Conservation (phyloP, 2,329 filamentous ascomycete species). For the Epichloe elymi region DNA sequence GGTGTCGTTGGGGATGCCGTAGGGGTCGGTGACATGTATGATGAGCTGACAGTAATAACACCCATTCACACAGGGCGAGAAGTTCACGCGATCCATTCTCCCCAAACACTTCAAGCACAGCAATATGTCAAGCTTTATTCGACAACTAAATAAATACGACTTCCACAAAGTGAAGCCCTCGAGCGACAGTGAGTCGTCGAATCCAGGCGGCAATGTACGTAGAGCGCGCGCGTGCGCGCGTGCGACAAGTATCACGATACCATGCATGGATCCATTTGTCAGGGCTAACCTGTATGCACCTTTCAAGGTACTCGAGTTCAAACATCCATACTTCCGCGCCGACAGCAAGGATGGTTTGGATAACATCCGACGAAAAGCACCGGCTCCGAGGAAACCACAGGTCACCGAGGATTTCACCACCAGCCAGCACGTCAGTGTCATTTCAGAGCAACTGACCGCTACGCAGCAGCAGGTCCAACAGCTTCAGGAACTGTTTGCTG, state of each 20-base stretch:
- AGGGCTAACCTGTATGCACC: conserved; percentile 3
- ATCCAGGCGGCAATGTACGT: conserved; percentile 24
- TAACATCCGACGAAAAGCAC: conserved; percentile 91
- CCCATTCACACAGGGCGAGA: conserved; percentile 59
- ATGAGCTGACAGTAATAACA: conserved; percentile 6
- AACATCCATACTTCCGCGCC: conserved; percentile 88
- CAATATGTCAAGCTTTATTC: conserved; percentile 94
- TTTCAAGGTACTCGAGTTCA: conserved; percentile 60
- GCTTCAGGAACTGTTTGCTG: conserved; percentile 71
- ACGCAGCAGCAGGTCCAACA: conserved; percentile 87
- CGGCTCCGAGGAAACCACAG: conserved; percentile 68
- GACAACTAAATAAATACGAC: conserved; percentile 93
- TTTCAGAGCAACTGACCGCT: conserved; percentile 77
- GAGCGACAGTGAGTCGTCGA: conserved; percentile 21
- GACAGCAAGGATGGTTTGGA: conserved; percentile 95
- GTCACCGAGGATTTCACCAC: conserved; percentile 60
- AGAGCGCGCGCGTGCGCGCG: background rate
- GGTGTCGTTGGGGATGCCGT: no score
- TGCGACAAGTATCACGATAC: conserved; percentile 5
- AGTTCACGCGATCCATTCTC: conserved; percentile 92
- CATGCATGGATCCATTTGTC: background rate
- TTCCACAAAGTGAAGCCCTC: conserved; percentile 83
- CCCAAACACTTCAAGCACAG: conserved; percentile 99
- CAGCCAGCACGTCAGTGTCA: conserved; percentile 75
- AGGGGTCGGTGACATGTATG: background rate